phyloP scores from a whole-genome alignment of 192 early-diverging fungal species.

The Coemansia sp. region DNA sequence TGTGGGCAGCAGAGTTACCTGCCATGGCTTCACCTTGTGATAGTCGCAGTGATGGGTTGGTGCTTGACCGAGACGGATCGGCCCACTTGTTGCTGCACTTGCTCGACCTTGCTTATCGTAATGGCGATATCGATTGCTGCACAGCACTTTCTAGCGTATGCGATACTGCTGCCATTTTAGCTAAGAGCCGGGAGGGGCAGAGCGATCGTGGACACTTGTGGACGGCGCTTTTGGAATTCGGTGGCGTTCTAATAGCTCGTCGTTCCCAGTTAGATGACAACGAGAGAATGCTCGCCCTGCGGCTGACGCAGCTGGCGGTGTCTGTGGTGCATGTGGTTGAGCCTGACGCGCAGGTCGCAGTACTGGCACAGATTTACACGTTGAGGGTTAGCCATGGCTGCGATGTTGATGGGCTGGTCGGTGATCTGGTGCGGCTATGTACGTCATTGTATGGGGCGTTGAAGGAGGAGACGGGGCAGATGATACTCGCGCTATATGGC shows the following conservation, averaged over 20 bases:
- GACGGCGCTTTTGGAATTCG: constrained; percentile 24
- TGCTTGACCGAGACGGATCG: constrained; percentile 15
- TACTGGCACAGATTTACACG: constrained; percentile 23
- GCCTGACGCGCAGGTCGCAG: constrained; percentile 6
- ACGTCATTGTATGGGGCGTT: background rate
- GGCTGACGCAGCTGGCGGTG: constrained; percentile 13
- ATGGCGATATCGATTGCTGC: constrained; percentile 6
- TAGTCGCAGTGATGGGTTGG: background rate
- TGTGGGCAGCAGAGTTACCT: constrained; percentile 27
- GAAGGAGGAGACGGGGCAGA: constrained; percentile 18
- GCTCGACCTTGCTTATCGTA: constrained; percentile 17
- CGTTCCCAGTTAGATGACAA: background rate
- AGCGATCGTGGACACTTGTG: constrained; percentile 5
- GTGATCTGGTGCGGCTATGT: constrained; percentile 9
- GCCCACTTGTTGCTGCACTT: constrained; percentile 30
- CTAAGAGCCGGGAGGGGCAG: background rate
- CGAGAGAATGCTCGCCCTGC: background rate
- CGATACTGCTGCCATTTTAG: background rate
- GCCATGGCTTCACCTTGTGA: constrained; percentile 7
- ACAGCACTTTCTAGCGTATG: constrained; percentile 8
- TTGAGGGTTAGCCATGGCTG: background rate
- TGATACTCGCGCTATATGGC: constrained; percentile 18
- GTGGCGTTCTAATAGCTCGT: constrained; percentile 11
- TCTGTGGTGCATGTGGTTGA: background rate
- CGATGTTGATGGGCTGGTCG: constrained; percentile 4